Conservation (phyloP, 2,329 filamentous ascomycete species). For the Trichoderma simmonsii region DNA sequence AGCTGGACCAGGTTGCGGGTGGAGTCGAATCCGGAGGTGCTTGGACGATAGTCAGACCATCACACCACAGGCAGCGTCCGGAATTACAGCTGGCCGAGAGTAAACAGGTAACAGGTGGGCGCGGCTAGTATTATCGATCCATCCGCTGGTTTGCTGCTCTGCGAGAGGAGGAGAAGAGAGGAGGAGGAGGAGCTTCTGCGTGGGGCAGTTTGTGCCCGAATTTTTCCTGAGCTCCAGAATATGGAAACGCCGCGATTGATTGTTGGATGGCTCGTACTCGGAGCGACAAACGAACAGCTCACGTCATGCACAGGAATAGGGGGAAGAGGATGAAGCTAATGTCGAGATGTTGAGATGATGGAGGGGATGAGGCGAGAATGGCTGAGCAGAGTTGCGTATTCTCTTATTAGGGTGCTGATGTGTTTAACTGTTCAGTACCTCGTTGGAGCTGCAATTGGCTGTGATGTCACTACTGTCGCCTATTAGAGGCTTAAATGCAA, state of each 20-base stretch:
- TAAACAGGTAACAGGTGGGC: constrained; percentile 1
- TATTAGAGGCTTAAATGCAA: background rate
- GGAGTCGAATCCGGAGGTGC: constrained; percentile 6
- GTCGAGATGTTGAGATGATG: background rate
- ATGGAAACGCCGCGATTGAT: background rate
- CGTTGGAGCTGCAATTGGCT: background rate
- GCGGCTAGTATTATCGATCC: constrained; percentile 7
- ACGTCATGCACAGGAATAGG: constrained; percentile 10
- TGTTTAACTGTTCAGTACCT: background rate
- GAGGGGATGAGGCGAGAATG: background rate
- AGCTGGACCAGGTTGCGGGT: constrained; percentile 11
- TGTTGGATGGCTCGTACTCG: constrained; percentile 12
- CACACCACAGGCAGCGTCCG: constrained; percentile 17
- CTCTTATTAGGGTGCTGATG: background rate
- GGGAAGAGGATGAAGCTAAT: background rate
- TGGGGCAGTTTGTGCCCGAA: constrained; percentile 15
- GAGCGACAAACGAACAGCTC: constrained; percentile 5
- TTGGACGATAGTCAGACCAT: constrained; percentile 18
- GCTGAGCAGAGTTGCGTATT: background rate
- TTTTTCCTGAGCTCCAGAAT: constrained; percentile 13
- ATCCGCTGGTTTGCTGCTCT: background rate
- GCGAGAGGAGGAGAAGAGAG: background rate
- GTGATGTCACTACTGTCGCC: constrained; percentile 7
- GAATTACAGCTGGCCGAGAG: constrained; percentile 13
- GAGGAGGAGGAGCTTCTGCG: constrained; percentile 8